These are phyloP conservation scores for Syncephalis plumigaleata DNA, from an alignment of 371 early-diverging fungal species.

Conservation along the genomic window DNA sequence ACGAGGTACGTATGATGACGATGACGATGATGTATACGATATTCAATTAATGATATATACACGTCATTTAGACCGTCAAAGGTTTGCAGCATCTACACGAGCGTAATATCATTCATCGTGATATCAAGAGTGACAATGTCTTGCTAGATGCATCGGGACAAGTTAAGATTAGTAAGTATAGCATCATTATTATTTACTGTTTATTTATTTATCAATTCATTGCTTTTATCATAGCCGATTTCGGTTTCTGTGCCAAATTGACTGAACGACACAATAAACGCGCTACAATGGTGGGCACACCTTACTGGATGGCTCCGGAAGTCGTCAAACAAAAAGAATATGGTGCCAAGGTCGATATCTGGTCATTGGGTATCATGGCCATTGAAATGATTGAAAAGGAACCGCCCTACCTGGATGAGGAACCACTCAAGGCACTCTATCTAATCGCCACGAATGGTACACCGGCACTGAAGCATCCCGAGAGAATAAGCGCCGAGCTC, in stretches of 20 bases:
- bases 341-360: conserved; percentile 79
- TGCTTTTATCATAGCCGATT: too few relatives aligned
- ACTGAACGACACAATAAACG: conserved; percentile 72
- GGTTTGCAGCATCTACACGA: conserved; percentile 86
- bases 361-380: conserved; percentile 90
- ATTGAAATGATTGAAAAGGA: conserved; percentile 97
- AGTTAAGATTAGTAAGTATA: conserved; percentile 70
- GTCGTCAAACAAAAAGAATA: conserved; percentile 84
- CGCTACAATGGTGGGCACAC: conserved; percentile 94
- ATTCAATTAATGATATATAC: not conserved
- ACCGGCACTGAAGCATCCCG: conserved; percentile 79
- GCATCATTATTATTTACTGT: not conserved
- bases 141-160: conserved; percentile 69
- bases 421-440: conserved; percentile 86
- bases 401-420: conserved; percentile 93
- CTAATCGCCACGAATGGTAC: conserved; percentile 95
- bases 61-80: conserved; percentile 41
- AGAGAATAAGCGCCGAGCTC: conserved; percentile 56
- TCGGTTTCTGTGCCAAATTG: conserved; percentile 92
- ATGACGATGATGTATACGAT: conserved; percentile 8
- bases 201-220: too few relatives aligned
- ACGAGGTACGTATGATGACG: conserved; percentile 36
- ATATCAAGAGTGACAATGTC: conserved; percentile 95
- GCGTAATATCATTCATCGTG: conserved; percentile 87
- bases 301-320: conserved; percentile 90